phyloP scores from a whole-genome alignment of 345 rosid species.

The Firmiana major region DNA sequence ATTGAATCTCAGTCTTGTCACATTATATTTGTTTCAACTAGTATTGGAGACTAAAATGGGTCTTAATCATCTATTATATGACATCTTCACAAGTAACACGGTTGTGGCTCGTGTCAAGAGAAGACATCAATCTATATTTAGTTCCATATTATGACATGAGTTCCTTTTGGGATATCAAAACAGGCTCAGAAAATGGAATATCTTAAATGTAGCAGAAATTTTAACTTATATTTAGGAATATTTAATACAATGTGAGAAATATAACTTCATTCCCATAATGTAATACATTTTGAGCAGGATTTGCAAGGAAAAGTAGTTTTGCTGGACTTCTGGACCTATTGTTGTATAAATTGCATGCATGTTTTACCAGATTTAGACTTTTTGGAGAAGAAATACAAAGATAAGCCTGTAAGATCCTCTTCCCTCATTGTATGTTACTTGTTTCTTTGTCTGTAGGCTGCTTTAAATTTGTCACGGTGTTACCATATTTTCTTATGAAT shows the following conservation, averaged over 20 bases:
- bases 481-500: not conserved
- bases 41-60: not conserved
- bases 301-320: slow-evolving; percentile 88
- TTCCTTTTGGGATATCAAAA: slow-evolving; percentile 1
- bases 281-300: slow-evolving; percentile 49
- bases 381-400: slow-evolving; percentile 87
- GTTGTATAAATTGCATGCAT: slow-evolving; percentile 96
- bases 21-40: not conserved
- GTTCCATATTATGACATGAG: not conserved
- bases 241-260: not conserved
- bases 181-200: not conserved
- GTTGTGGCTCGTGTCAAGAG: not conserved
- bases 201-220: not conserved
- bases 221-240: not conserved
- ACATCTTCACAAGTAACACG: not conserved
- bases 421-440: not conserved
- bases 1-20: not conserved
- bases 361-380: slow-evolving; percentile 84
- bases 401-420: slow-evolving; percentile 59
- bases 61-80: not conserved
- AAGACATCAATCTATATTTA: not conserved
- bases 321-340: slow-evolving; percentile 96
- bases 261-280: not conserved
- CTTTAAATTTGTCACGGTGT: not conserved
- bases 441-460: not conserved